Percentiles rank a stretch among this genome's conserved stretches.
phyloP scores from a whole-genome alignment of 2,329 filamentous ascomycete genomes.

The Escovopsis weberi region DNA sequence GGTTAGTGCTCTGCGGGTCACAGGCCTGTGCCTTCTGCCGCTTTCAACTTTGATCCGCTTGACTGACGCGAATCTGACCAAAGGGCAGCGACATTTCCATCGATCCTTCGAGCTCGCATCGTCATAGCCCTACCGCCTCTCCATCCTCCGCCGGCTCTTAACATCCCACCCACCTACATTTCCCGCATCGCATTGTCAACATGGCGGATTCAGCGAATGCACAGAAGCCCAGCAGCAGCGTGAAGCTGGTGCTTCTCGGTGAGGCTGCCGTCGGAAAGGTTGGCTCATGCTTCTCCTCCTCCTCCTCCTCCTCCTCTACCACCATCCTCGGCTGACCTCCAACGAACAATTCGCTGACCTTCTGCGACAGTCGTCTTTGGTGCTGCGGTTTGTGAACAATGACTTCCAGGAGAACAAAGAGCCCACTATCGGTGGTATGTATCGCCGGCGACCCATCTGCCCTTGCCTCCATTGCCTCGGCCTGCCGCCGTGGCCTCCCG shows the following conservation, averaged over 20 bases:
- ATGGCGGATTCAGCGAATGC: conserved; percentile 39
- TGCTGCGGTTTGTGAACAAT: conserved; percentile 97
- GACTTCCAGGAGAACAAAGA: conserved; percentile 99
- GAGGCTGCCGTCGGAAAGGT: conserved; percentile 99
- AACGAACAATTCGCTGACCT: conserved; percentile 9
- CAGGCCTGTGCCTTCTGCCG: too few relatives aligned
- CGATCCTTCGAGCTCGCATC: neutral
- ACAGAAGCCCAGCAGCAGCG: conserved; percentile 96
- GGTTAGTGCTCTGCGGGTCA: too few relatives aligned
- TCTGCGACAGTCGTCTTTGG: conserved; percentile 66
- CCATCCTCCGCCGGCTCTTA: neutral
- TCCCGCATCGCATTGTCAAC: conserved; percentile 2
- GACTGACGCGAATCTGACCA: neutral
- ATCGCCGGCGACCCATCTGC: neutral
- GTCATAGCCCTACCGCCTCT: neutral
- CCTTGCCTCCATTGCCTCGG: too few relatives aligned
- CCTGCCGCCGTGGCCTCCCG: too few relatives aligned
- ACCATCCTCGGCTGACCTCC: neutral
- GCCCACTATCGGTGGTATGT: conserved; percentile 88
- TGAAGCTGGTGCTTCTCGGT: conserved; percentile 95
- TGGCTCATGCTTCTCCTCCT: conserved; percentile 11
- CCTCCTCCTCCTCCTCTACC: neutral
- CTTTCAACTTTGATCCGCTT: too few relatives aligned
- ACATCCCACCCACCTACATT: neutral
- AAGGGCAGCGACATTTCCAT: neutral